Percentiles rank a stretch among this genome's conserved stretches.
Conservation (phyloP, 2,329 filamentous ascomycete species). For the Furcasterigmium sp. region DNA sequence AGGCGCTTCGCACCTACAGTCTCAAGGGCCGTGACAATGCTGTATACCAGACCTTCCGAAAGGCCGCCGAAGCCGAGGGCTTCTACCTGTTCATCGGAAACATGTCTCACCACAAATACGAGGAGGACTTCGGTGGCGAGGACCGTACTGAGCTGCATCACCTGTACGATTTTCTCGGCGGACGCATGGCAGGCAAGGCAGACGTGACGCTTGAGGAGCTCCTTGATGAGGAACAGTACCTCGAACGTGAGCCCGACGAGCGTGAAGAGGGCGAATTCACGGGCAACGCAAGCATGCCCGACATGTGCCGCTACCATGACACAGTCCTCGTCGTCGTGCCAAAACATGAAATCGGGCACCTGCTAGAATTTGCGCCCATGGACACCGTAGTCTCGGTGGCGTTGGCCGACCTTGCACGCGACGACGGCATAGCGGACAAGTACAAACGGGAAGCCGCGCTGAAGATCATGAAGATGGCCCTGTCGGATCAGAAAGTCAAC, state of each 20-base stretch:
- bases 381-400: too few species aligned
- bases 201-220: slow-evolving; percentile 12
- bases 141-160: slow-evolving; percentile 4
- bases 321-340: too few species aligned
- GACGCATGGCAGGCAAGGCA: too few species aligned
- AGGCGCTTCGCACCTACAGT: slow-evolving; percentile 16
- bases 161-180: too few species aligned
- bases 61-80: slow-evolving; percentile 15
- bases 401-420: too few species aligned
- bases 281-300: slow-evolving; percentile 8
- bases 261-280: slow-evolving; percentile 9
- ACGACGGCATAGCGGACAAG: too few species aligned
- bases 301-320: background rate
- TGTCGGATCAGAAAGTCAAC: too few species aligned
- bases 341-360: too few species aligned
- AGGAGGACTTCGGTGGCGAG: slow-evolving; percentile 7
- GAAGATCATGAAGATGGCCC: too few species aligned
- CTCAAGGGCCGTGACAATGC: slow-evolving; percentile 22
- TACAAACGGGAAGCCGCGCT: too few species aligned
- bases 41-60: slow-evolving; percentile 17
- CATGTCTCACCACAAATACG: slow-evolving; percentile 5
- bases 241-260: slow-evolving; percentile 2
- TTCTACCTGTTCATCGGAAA: slow-evolving; percentile 25
- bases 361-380: too few species aligned
- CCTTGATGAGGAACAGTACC: slow-evolving; percentile 3